A percentile compares a stretch with the other conserved stretches of the same genome.
These are phyloP conservation scores for Morella rubra DNA, from an alignment of 306 rosid genomes.

Conservation along the genomic window DNA sequence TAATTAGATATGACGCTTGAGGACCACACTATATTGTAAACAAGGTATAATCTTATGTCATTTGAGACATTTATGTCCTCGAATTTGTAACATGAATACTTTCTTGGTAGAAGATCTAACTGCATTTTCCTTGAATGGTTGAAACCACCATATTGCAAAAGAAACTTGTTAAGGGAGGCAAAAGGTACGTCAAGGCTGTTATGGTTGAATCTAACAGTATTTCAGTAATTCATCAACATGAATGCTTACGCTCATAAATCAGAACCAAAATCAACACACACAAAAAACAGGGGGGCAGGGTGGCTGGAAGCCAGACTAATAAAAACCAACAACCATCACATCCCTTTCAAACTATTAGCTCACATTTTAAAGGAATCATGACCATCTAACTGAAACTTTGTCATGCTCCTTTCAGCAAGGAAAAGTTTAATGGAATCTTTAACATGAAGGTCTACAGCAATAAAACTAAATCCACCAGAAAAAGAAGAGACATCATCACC, in stretches of 20 bases:
- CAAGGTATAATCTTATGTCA: neutral
- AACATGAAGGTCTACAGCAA: neutral
- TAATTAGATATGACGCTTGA: neutral
- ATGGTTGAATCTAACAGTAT: neutral
- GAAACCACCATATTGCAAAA: neutral
- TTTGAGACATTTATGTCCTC: neutral
- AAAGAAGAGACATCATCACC: constrained; percentile 1
- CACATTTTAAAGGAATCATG: neutral
- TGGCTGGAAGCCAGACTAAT: neutral
- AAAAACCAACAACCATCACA: neutral
- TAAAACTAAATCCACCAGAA: neutral
- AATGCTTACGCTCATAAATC: neutral
- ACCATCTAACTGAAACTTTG: neutral
- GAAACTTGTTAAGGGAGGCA: neutral
- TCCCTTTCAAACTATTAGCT: constrained; percentile 2
- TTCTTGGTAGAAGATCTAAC: neutral
- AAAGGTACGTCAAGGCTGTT: neutral
- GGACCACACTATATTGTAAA: neutral
- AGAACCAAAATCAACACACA: no score
- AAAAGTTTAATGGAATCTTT: constrained; percentile 5
- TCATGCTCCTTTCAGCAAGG: neutral
- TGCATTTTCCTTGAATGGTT: neutral
- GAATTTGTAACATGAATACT: neutral
- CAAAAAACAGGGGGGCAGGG: no score
- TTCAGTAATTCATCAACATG: neutral